A percentile compares a stretch with the other conserved stretches of the same genome.
Conservation (phyloP, 208 protist species). For the Herpetomonas tarakana region DNA sequence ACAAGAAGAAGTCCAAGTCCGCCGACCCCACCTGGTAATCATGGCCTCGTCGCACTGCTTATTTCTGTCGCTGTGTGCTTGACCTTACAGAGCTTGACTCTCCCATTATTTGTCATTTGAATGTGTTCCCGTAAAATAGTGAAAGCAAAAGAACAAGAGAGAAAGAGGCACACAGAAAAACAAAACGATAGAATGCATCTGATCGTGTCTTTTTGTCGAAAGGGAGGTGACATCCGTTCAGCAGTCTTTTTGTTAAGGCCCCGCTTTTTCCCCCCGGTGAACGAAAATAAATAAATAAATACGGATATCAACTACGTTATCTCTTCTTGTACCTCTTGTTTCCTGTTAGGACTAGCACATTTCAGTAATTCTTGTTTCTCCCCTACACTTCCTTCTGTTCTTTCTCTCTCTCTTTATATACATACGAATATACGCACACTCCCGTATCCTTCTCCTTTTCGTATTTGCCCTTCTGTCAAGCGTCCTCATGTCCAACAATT, state of each 20-base stretch:
- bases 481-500: conserved; percentile 58
- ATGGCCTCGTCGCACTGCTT: conserved; percentile 4
- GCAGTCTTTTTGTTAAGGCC: not conserved
- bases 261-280: too few species aligned
- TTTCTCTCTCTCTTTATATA: too few species aligned
- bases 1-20: conserved; percentile 80
- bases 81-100: too few species aligned
- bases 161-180: too few species aligned
- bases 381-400: not conserved
- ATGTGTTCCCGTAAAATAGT: too few species aligned
- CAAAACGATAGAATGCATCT: conserved; percentile 1
- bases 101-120: too few species aligned
- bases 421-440: too few species aligned
- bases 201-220: conserved; percentile 12
- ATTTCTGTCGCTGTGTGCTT: not conserved
- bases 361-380: not conserved
- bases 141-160: conserved; percentile 3
- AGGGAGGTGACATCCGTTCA: conserved; percentile 15
- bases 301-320: not conserved
- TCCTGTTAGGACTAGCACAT: not conserved
- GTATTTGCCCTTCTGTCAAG: too few species aligned
- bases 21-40: conserved; percentile 91
- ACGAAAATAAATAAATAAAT: conserved; percentile 6
- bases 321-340: not conserved
- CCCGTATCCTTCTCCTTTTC: too few species aligned